Evolutionary conservation across 208 protist species (phyloP), one percentile per base, ranked within the genome.

Genomic region (Wallacemonas collosoma): DNA sequence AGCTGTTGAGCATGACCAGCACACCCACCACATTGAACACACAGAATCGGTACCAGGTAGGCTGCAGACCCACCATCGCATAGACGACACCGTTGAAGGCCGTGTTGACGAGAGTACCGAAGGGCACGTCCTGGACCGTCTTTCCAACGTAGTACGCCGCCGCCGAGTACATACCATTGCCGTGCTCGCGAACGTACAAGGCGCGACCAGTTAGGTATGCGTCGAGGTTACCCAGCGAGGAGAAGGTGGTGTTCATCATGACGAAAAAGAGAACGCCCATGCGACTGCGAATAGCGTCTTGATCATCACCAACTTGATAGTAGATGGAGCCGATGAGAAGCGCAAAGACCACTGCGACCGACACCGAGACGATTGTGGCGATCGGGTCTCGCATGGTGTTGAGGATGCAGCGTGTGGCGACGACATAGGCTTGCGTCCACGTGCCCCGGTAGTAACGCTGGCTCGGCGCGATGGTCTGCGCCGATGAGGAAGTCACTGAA

Each of bases 211-310:
- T 76, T 36, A 90, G 75, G 65, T 90, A 87, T 62, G 85, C 62
- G 68, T 77, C 81, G 2, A 94, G 73, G 60, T 73, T 85, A 50
- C 79, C 76, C 17, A 91, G 63, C 14, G 75, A 76, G 2, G 80
- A 87, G 75, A 93, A 89, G 45, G 83, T 75, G 51, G 85, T 88
- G 71, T 91, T 91, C 82, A 90, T 89, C 70, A 82, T 80, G 36
- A 91, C 73, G 55, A 93, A 88, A 71, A 95, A 93, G 11, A 93
- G 72, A 1, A 89, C 72, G 5, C 86, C 85, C 83, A 95, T 87
- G 55, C 88, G 86, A 68, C 83, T 81, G 11, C 76, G 86, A 47
- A 94, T 81, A 56, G 79, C 79, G 39, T 64, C 76, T 61, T 89
- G 82, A 6, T 70, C 54, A 66, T 79, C 35, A 1, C 87, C 87